phyloP scores from a whole-genome alignment of 31 red algal genomes.

The Bonnemaisonia californica region DNA sequence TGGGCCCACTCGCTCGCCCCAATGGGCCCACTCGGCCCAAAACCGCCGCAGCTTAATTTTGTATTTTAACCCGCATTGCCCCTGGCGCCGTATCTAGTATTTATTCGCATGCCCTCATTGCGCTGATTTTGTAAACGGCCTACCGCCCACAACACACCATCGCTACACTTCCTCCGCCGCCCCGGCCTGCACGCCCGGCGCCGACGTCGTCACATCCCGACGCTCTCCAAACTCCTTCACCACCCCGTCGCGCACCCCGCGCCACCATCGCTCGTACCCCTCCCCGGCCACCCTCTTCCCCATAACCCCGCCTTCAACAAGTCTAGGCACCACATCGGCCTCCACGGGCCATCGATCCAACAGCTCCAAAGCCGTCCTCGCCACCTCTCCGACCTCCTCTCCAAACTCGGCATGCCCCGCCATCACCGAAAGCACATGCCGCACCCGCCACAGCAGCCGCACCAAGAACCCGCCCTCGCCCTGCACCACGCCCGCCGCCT shows the following conservation, averaged over 20 bases:
- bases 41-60: no score
- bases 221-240: neutral
- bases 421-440: neutral
- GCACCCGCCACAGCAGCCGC: slow-evolving; percentile 23
- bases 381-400: slow-evolving; percentile 20
- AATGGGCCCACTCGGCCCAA: no score
- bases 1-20: no score
- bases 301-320: slow-evolving; percentile 41
- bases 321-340: neutral
- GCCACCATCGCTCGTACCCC: slow-evolving; percentile 34
- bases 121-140: no score
- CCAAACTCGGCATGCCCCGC: slow-evolving; percentile 26
- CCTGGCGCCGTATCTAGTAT: no score
- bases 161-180: no score
- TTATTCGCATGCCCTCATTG: no score
- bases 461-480: slow-evolving; percentile 10
- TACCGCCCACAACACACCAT: no score
- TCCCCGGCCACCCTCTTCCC: slow-evolving; percentile 16
- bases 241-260: slow-evolving; percentile 5
- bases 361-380: slow-evolving; percentile 2
- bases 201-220: neutral
- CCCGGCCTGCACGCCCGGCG: no score
- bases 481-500: neutral
- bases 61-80: no score
- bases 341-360: slow-evolving; percentile 40